Percentiles rank a stretch among this genome's conserved stretches.
phyloP scores from a whole-genome alignment of 345 rosid genomes.

The Hypericum androsaemum region DNA sequence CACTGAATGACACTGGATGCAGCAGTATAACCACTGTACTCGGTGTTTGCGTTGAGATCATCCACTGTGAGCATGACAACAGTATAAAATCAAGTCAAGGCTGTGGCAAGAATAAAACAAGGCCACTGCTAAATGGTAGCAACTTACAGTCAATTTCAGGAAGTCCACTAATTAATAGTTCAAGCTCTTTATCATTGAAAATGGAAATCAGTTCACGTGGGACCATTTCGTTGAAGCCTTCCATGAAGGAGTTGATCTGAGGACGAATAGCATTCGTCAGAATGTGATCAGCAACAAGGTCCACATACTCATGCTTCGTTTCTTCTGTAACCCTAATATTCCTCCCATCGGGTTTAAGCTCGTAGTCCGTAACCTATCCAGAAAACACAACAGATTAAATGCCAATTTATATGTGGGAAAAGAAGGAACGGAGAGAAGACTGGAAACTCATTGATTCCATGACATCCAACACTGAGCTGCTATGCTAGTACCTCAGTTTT shows the following conservation, averaged over 20 bases:
- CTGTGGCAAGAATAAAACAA: constrained; percentile 9
- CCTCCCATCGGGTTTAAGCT: constrained; percentile 95
- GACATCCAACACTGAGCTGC: not conserved
- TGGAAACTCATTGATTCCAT: not conserved
- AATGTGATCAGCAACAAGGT: constrained; percentile 93
- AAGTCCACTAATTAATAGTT: constrained; percentile 95
- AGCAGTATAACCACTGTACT: constrained; percentile 73
- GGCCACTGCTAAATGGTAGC: constrained; percentile 5
- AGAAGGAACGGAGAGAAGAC: constrained; percentile 1
- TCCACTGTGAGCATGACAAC: constrained; percentile 45
- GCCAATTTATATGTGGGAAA: not conserved
- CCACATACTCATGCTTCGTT: constrained; percentile 94
- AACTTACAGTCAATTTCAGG: constrained; percentile 98
- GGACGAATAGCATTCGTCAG: constrained; percentile 95
- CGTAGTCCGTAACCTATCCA: constrained; percentile 83
- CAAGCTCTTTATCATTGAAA: constrained; percentile 97
- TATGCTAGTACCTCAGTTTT: constrained; percentile 60
- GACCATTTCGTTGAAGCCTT: constrained; percentile 75
- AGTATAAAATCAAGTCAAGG: constrained; percentile 6
- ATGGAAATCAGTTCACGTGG: constrained; percentile 76
- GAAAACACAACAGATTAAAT: constrained; percentile 4
- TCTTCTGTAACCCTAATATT: constrained; percentile 91
- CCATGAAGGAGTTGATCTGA: constrained; percentile 81
- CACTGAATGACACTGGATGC: constrained; percentile 83
- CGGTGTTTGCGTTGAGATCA: constrained; percentile 76